Evolutionary conservation across 106 monocot species (phyloP).

Genomic region (Gastrodia elata): DNA sequence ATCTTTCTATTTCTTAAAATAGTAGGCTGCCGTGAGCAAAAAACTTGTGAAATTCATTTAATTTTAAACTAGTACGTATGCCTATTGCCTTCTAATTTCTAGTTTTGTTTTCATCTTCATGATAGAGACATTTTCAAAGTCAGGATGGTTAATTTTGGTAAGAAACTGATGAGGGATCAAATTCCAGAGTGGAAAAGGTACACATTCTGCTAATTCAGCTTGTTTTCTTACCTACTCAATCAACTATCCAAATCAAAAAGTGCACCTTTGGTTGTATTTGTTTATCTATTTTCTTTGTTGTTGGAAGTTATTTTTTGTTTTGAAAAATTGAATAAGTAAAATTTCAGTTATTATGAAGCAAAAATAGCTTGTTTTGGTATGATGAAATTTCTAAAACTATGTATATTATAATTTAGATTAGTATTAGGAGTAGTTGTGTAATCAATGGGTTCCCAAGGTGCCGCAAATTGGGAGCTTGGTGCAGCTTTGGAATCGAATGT

Average conservation of each 20-base stretch:
- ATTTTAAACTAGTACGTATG: not conserved
- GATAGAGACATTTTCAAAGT: constrained; percentile 13
- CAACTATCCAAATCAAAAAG: not conserved
- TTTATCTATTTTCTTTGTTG: not conserved
- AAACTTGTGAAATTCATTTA: not conserved
- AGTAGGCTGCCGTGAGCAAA: not conserved
- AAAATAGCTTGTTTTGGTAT: too few species aligned
- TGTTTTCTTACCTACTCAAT: not conserved
- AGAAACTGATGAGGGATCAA: constrained; percentile 64
- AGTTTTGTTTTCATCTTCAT: not conserved
- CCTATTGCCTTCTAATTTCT: not conserved
- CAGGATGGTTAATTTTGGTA: constrained; percentile 95
- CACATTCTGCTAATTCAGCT: constrained; percentile 3
- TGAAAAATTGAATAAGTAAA: not conserved
- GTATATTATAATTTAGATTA: not conserved
- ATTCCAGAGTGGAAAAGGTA: constrained; percentile 87
- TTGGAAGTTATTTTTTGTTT: not conserved
- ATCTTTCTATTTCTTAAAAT: not conserved
- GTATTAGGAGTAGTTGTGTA: not conserved
- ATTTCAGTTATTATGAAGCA: not conserved
- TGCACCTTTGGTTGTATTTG: not conserved
- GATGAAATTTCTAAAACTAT: not conserved
- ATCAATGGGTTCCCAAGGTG: not conserved
- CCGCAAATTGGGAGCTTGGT: not conserved
- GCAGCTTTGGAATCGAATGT: not conserved